phyloP scores from a whole-genome alignment of 305 asterid genomes.

The Solanum hybrid region DNA sequence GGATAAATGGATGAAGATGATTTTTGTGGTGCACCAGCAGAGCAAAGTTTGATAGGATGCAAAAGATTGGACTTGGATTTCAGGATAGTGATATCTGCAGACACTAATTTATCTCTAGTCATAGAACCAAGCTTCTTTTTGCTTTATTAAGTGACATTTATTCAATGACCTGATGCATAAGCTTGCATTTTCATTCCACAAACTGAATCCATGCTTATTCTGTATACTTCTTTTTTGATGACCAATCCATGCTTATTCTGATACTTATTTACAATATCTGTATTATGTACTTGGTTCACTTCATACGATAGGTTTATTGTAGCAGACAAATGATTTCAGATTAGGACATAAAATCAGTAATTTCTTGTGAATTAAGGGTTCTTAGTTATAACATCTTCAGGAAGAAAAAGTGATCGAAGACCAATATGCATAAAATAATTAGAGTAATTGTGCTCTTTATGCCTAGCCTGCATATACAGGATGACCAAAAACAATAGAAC shows the following conservation, averaged over 20 bases:
- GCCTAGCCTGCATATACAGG: neutral
- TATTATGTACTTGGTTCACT: neutral
- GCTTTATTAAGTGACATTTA: neutral
- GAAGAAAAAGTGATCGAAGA: neutral
- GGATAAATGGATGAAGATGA: neutral
- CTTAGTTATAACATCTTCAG: neutral
- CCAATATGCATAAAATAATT: neutral
- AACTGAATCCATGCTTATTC: neutral
- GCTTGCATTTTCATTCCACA: neutral
- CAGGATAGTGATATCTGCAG: neutral
- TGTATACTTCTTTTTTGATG: neutral
- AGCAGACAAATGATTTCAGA: neutral
- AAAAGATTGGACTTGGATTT: neutral
- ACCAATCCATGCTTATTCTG: neutral
- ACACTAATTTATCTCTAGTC: neutral
- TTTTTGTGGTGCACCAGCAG: neutral
- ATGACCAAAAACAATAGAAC: neutral
- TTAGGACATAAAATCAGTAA: neutral
- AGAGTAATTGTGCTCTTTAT: neutral
- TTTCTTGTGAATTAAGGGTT: neutral
- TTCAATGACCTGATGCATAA: neutral
- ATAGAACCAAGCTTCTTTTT: neutral
- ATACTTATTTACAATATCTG: neutral
- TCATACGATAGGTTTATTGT: neutral
- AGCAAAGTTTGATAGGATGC: neutral